phyloP scores from a whole-genome alignment of 768 basidiomycete genomes.

The Termitomyces sp. region DNA sequence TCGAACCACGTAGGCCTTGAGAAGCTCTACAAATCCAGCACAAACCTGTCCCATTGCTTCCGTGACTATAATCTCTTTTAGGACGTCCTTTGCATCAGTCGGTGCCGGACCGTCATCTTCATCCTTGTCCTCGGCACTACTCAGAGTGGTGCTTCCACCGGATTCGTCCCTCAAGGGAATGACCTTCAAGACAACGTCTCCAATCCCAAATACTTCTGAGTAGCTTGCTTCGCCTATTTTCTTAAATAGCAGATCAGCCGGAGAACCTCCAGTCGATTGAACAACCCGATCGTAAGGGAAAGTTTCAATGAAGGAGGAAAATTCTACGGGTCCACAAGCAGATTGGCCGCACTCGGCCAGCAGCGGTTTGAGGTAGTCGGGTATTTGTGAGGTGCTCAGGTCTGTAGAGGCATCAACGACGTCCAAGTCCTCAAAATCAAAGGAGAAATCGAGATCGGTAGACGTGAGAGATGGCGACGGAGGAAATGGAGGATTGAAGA shows the following conservation, averaged over 20 bases:
- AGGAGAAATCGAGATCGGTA: slow-evolving; percentile 48
- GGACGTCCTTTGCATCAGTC: slow-evolving; percentile 69
- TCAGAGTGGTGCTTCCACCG: slow-evolving; percentile 6
- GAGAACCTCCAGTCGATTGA: slow-evolving; percentile 18
- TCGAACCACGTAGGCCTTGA: slow-evolving; percentile 82
- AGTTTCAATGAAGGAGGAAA: slow-evolving; percentile 77
- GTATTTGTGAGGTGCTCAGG: slow-evolving; percentile 23
- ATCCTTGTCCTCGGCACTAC: slow-evolving; percentile 12
- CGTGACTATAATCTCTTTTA: slow-evolving; percentile 80
- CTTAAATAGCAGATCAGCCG: slow-evolving; percentile 40
- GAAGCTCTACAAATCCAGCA: slow-evolving; percentile 73
- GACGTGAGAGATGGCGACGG: slow-evolving; percentile 49
- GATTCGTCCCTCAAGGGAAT: slow-evolving; percentile 68
- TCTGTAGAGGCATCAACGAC: slow-evolving; percentile 24
- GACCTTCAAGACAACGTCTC: slow-evolving; percentile 86
- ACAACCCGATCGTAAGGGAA: slow-evolving; percentile 75
- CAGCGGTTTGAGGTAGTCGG: slow-evolving; percentile 58
- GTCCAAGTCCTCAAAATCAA: slow-evolving; percentile 43
- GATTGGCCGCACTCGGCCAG: slow-evolving; percentile 71
- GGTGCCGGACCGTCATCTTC: slow-evolving; percentile 60
- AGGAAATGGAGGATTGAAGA: slow-evolving; percentile 44
- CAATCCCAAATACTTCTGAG: slow-evolving; percentile 93
- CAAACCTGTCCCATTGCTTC: slow-evolving; percentile 73
- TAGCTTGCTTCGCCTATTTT: slow-evolving; percentile 98
- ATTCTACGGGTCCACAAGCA: slow-evolving; percentile 60